These are phyloP conservation scores for Ogataea hybrid DNA, from an alignment of 1,139 yeast genomes.

Conservation along the genomic window DNA sequence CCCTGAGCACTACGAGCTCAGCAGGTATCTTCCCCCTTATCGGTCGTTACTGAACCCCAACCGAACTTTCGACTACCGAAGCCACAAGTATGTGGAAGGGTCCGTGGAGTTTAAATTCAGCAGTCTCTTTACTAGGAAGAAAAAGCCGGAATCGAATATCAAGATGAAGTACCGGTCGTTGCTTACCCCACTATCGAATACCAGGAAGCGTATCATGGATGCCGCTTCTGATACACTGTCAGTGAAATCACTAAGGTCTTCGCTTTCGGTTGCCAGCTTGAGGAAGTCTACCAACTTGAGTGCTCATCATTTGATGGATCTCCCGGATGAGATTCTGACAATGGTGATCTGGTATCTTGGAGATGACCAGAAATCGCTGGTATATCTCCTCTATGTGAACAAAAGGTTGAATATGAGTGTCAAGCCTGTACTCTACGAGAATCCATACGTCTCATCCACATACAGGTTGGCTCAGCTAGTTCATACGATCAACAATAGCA, in stretches of 20 bases:
- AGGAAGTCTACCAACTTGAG: slow-evolving; percentile 7
- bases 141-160: slow-evolving; percentile 16
- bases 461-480: slow-evolving; percentile 79
- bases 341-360: slow-evolving; percentile 24
- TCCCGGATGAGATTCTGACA: slow-evolving; percentile 34
- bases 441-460: slow-evolving; percentile 60
- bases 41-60: slow-evolving; percentile 32
- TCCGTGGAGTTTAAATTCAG: slow-evolving; percentile 19
- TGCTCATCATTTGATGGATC: slow-evolving; percentile 20
- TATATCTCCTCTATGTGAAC: slow-evolving; percentile 49
- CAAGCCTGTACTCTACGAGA: slow-evolving; percentile 51
- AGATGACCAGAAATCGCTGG: slow-evolving; percentile 33
- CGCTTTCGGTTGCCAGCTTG: slow-evolving; percentile 17
- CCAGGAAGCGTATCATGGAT: slow-evolving; percentile 27
- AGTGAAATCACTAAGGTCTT: slow-evolving; percentile 27
- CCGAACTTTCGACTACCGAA: slow-evolving; percentile 30
- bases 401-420: slow-evolving; percentile 50
- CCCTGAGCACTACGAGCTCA: slow-evolving; percentile 19
- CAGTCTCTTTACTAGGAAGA: slow-evolving; percentile 9
- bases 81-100: slow-evolving; percentile 27
- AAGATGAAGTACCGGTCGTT: slow-evolving; percentile 28
- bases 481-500: slow-evolving; percentile 54
- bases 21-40: slow-evolving; percentile 32
- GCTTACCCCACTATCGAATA: slow-evolving; percentile 26
- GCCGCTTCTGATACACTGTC: slow-evolving; percentile 30